Conservation (phyloP, 129 eudicot genomes). For the Lonicera japonica region DNA sequence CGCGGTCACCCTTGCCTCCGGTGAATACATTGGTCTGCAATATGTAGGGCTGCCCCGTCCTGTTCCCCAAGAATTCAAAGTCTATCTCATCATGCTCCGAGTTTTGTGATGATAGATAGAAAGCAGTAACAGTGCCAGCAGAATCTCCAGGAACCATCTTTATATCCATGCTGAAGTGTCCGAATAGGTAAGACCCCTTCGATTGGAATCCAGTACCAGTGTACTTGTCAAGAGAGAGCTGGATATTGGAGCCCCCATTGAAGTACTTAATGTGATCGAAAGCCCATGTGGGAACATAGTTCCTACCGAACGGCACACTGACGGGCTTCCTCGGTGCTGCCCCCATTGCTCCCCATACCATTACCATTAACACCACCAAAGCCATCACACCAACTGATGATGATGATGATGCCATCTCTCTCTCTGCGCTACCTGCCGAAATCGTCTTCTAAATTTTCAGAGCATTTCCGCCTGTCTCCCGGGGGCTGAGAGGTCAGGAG, state of each 20-base stretch:
- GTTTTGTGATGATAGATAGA: constrained; percentile 77
- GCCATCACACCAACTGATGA: not conserved
- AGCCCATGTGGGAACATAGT: constrained; percentile 92
- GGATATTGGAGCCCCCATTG: constrained; percentile 80
- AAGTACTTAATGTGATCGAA: constrained; percentile 85
- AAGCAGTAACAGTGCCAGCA: constrained; percentile 95
- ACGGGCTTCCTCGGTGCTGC: constrained; percentile 53
- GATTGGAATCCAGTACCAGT: constrained; percentile 96
- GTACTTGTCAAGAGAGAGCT: constrained; percentile 64
- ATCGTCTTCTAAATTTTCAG: no score
- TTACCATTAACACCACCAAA: constrained; percentile 21
- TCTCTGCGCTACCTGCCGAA: no score
- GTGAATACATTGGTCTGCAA: constrained; percentile 85
- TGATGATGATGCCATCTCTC: no score
- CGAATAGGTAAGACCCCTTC: constrained; percentile 78
- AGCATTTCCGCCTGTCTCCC: no score
- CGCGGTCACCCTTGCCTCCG: constrained; percentile 85
- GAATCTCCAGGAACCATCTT: constrained; percentile 88
- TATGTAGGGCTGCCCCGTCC: constrained; percentile 80
- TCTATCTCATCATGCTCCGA: constrained; percentile 88
- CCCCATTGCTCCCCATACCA: constrained; percentile 28
- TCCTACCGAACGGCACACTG: constrained; percentile 71
- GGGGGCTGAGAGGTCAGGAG: no score
- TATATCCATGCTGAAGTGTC: constrained; percentile 84
- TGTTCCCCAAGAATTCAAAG: constrained; percentile 87